Base-by-base conservation (phyloP, 2,329 filamentous ascomycete species). In the Botrytis fragariae region DNA sequence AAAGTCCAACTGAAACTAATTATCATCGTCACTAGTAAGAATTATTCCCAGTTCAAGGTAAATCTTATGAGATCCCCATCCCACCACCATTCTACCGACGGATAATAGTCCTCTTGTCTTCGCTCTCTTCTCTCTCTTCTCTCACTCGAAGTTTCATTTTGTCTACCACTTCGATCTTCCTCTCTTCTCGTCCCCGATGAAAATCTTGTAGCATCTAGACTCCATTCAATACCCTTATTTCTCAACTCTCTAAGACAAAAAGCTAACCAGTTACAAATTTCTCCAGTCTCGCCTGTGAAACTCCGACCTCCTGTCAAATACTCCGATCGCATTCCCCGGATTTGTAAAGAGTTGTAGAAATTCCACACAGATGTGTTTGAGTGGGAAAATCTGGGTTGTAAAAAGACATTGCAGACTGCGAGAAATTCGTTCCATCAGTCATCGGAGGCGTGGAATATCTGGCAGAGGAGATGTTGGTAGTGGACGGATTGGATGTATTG, bases 221-320 rank as follows among this genome's bases (percentile, higher is more conserved):
- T 37, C 63, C 63, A 65, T 32, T 65, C 44, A 16, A 65, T n/a
- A 2, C 20, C 63, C 32, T 7, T 18, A 65, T 65, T 48, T 5
- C 63, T 65, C 29, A 65, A 51, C 20, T 65, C 63, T 14, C 44
- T 48, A 18, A 65, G 25, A 37, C 63, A 65, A 48, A 65, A 65
- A 1, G 29, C 63, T 32, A 65, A 37, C 44, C 63, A 65, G 32
- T 65, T 48, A 37, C 63, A 65, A 20, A 65, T 25, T 14, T 65
- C 63, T 37, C 62, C 44, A 48, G 42, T 48, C 44, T 22, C 29
- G 32, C 51, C 20, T 5, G 20, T 22, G 9, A 65, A 65, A 8
- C 5, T 48, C 14, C 63, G 32, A 18, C 63, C 63, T 16, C 44
- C 63, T 25, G 44, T 48, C 22, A 65, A 35, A 37, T 35, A 65